Percentiles rank a stretch among this genome's conserved stretches.
phyloP scores from a whole-genome alignment of 495 filamentous ascomycete genomes.

The Poronia punctata region DNA sequence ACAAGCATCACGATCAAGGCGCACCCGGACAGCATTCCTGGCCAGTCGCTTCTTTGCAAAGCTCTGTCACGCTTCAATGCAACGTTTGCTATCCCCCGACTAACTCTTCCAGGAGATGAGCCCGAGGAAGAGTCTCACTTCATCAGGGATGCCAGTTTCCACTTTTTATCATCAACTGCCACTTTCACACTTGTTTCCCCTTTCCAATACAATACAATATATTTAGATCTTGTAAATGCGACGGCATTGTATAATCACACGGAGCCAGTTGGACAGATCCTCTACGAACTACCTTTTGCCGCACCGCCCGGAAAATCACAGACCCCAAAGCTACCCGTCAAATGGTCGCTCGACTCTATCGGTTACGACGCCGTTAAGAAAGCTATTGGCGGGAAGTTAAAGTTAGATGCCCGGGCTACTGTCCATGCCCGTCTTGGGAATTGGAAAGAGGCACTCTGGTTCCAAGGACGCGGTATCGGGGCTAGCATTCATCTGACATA shows the following conservation, averaged over 20 bases:
- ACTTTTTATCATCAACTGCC: constrained; percentile 79
- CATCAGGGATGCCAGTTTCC: constrained; percentile 79
- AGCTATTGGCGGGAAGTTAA: constrained; percentile 76
- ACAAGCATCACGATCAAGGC: constrained; percentile 65
- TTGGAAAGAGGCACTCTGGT: constrained; percentile 65
- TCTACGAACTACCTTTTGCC: constrained; percentile 65
- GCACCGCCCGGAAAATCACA: constrained; percentile 65
- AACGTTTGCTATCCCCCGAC: constrained; percentile 60
- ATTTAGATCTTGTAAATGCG: constrained; percentile 71
- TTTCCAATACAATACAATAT: constrained; percentile 59
- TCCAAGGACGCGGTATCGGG: constrained; percentile 65
- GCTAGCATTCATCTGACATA: constrained; percentile 50
- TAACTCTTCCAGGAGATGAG: constrained; percentile 49
- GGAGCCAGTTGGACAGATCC: constrained; percentile 66
- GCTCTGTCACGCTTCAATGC: constrained; percentile 63
- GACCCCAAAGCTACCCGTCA: constrained; percentile 73
- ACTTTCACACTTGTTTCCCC: constrained; percentile 80
- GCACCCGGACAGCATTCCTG: constrained; percentile 64
- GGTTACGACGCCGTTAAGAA: constrained; percentile 74
- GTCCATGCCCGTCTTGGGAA: constrained; percentile 63
- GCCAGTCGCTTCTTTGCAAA: constrained; percentile 62
- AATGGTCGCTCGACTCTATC: constrained; percentile 66
- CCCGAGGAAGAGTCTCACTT: constrained; percentile 50
- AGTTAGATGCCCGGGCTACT: constrained; percentile 69
- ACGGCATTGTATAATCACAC: constrained; percentile 78